Conservation (phyloP, 2,329 filamentous ascomycete species). For the Paracorniculantispora psalliotae region DNA sequence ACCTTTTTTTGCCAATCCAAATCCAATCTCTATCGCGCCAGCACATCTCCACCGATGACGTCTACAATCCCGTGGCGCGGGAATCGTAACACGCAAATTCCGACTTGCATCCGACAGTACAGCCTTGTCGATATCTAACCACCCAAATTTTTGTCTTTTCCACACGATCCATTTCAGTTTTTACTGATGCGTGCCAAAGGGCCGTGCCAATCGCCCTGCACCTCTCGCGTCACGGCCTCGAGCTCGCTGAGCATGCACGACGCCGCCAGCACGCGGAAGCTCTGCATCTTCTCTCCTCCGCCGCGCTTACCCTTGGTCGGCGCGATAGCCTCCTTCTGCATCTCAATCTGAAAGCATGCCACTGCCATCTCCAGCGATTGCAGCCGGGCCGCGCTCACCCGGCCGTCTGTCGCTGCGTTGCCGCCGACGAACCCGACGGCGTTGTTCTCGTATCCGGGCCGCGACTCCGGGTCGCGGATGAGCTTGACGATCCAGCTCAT, state of each 20-base stretch:
- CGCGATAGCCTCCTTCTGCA: not conserved
- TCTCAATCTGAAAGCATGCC: constrained; percentile 15
- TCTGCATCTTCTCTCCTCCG: not conserved
- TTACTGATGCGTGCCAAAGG: not conserved
- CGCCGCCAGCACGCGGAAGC: constrained; percentile 13
- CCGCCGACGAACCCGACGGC: not conserved
- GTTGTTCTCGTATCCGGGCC: not conserved
- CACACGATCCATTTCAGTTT: too few species aligned
- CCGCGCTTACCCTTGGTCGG: not conserved
- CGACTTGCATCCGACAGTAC: too few species aligned
- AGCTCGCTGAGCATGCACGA: constrained; percentile 30
- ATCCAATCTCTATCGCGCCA: too few species aligned
- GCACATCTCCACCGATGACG: too few species aligned
- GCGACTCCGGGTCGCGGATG: constrained; percentile 22
- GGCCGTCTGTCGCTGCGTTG: not conserved
- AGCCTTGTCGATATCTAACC: too few species aligned
- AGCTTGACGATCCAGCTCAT: constrained; percentile 35
- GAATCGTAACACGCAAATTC: too few species aligned
- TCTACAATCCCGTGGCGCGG: too few species aligned
- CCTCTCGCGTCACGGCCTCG: constrained; percentile 15
- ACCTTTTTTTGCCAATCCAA: too few species aligned
- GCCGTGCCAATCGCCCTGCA: not conserved
- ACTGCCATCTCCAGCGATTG: constrained; percentile 16
- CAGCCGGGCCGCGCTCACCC: not conserved
- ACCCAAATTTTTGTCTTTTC: too few species aligned